phyloP scores from a whole-genome alignment of 257 asterid genomes.

The Capsicum baccatum region DNA sequence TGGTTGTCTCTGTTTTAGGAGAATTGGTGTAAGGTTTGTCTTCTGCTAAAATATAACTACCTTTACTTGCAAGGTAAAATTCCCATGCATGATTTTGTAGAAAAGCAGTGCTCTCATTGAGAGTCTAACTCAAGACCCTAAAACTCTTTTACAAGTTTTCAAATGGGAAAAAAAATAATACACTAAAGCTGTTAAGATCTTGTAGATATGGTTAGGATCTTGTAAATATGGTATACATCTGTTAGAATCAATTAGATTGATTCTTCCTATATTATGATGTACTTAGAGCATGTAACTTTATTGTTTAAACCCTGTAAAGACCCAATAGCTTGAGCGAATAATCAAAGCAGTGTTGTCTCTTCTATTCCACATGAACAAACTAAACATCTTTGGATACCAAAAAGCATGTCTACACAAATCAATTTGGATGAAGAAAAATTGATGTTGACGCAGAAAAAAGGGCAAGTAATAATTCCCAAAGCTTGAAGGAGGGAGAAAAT shows the following conservation, averaged over 20 bases:
- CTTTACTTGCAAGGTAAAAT: slow-evolving; percentile 12
- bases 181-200: background rate
- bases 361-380: background rate
- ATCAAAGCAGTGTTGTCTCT: background rate
- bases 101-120: background rate
- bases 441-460: background rate
- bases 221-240: background rate
- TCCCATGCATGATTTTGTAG: background rate
- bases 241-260: background rate
- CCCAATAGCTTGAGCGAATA: background rate
- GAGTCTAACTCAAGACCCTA: background rate
- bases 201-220: background rate
- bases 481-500: background rate
- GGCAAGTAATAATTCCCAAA: background rate
- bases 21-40: slow-evolving; percentile 12
- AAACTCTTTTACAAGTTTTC: background rate
- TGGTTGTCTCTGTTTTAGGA: background rate
- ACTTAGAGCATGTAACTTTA: background rate
- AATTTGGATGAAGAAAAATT: too few relatives aligned
- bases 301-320: slow-evolving; percentile 1
- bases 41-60: background rate
- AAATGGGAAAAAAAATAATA: background rate
- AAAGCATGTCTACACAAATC: background rate
- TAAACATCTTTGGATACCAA: background rate
- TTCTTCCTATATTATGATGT: background rate